Evolutionary conservation across 345 rosid species (phyloP), one percentile per base, ranked within the genome.

Genomic region (Dipteronia dyeriana): DNA sequence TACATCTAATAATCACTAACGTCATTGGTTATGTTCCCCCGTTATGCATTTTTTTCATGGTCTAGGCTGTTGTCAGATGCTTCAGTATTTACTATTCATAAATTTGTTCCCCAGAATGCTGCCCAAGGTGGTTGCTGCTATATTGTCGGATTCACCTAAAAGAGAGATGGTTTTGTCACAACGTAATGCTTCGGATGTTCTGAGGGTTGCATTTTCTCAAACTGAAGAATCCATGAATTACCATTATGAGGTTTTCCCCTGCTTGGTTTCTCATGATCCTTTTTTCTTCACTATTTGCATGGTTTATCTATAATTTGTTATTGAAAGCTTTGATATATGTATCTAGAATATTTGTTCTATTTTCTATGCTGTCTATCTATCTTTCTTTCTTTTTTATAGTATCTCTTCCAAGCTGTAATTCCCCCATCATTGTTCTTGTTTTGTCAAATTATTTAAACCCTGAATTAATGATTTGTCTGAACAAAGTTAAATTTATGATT

Each of bases 201-300:
- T 97, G 65, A 88, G 85, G 82, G 91, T 85, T 57, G 94, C 93
- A 78, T 83, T 97, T 86, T 88, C 81, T 56, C 88, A 80, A 79
- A 89, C 98, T n/a, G 99, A 94, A 89, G 94, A 91, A 70, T 78
- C 86, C 85, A 72, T 97, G 93, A 89, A 87, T 81, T 87, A 91
- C 86, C 79, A 66, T 72, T 97, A 97, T 56, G 99, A 97, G 98
- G 99, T 97, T 83, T 76, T 62, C 73, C 80, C 31, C 75, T 7
- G 54, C 57, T 57, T 64, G 5, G 59, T 66, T 56, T 49, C 61
- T 23, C 19, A 70, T 59, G 47, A 64, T 60, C 45, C 54, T 68
- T 71, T 70, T 70, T 41, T 47, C 34, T 68, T 61, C 26, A 3
- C 61, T n/a, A 75, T 56, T 45, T 16, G 10, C n/a, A 20, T 22